Evolutionary conservation across 1,284 basidiomycete genomes (phyloP).

Genomic region (Moniliophthora roreri): DNA sequence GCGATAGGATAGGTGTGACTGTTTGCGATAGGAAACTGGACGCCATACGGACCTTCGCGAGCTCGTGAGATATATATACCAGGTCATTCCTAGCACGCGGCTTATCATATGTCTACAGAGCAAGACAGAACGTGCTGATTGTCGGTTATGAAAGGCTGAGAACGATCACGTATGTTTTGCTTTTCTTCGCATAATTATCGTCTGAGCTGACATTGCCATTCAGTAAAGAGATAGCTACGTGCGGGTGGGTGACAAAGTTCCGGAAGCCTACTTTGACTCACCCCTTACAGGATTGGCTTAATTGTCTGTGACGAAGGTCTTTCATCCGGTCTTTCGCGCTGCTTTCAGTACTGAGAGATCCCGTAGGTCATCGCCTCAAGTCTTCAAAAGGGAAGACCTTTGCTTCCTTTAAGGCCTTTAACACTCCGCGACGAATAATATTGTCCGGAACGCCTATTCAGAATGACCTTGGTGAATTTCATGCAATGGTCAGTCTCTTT

Average conservation of each 20-base stretch:
- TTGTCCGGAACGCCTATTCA: conserved; percentile 97
- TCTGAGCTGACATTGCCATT: conserved; percentile 4
- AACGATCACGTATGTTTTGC: conserved; percentile 62
- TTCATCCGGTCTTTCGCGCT: conserved; percentile 10
- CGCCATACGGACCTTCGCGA: conserved; percentile 72
- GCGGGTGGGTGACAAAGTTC: conserved; percentile 47
- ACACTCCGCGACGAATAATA: conserved; percentile 78
- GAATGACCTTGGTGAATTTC: conserved; percentile 95
- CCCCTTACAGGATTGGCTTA: conserved; percentile 77
- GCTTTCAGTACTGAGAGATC: background rate
- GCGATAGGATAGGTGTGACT: conserved; percentile 78
- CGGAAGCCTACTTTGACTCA: background rate
- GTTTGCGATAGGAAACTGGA: conserved; percentile 79
- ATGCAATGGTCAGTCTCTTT: conserved; percentile 76
- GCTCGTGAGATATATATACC: conserved; percentile 56
- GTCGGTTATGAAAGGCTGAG: conserved; percentile 95
- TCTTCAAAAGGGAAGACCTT: conserved; percentile 92
- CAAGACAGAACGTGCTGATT: conserved; percentile 82
- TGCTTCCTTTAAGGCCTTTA: conserved; percentile 81
- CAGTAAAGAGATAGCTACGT: conserved; percentile 61
- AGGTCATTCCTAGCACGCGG: conserved; percentile 8
- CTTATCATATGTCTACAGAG: conserved; percentile 38
- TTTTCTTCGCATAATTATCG: background rate
- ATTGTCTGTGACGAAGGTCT: conserved; percentile 95
- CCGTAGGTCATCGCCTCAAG: conserved; percentile 87